Conservation (phyloP, 805 yeast genomes). For the Candida golubevii region DNA sequence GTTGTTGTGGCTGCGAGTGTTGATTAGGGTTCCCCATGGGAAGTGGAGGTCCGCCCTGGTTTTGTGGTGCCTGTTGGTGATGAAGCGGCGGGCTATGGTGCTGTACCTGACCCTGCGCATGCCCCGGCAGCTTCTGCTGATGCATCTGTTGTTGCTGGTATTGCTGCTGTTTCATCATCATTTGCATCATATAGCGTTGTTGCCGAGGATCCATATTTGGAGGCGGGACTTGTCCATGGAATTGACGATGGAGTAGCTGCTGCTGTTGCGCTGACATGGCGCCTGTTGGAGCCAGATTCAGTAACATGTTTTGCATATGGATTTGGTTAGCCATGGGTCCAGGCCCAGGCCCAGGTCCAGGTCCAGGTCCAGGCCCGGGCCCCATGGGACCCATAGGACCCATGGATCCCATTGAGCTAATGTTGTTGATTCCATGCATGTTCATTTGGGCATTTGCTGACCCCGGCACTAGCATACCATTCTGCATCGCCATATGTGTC, state of each 20-base stretch:
- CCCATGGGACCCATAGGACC: not conserved
- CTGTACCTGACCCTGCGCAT: constrained; percentile 10
- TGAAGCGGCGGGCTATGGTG: constrained; percentile 19
- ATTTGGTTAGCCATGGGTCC: no score
- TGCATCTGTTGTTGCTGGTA: constrained; percentile 19
- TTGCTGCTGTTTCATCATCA: constrained; percentile 25
- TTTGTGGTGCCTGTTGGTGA: not conserved
- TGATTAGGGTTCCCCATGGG: not conserved
- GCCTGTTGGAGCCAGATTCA: not conserved
- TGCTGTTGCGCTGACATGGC: constrained; percentile 1
- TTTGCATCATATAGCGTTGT: constrained; percentile 23
- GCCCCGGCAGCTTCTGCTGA: constrained; percentile 16
- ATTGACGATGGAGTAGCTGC: constrained; percentile 1
- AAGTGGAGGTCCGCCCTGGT: not conserved
- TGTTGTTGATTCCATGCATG: not conserved
- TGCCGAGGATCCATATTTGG: constrained; percentile 12
- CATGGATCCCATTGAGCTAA: not conserved
- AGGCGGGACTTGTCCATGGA: constrained; percentile 2
- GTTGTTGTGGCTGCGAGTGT: constrained; percentile 4
- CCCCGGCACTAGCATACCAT: not conserved
- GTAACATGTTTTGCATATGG: not conserved
- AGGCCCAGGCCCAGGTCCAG: no score
- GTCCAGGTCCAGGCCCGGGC: no score
- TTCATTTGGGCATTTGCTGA: not conserved
- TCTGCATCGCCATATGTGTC: not conserved